phyloP scores from a whole-genome alignment of 2,329 filamentous ascomycete genomes.

The Epichloe typhina region DNA sequence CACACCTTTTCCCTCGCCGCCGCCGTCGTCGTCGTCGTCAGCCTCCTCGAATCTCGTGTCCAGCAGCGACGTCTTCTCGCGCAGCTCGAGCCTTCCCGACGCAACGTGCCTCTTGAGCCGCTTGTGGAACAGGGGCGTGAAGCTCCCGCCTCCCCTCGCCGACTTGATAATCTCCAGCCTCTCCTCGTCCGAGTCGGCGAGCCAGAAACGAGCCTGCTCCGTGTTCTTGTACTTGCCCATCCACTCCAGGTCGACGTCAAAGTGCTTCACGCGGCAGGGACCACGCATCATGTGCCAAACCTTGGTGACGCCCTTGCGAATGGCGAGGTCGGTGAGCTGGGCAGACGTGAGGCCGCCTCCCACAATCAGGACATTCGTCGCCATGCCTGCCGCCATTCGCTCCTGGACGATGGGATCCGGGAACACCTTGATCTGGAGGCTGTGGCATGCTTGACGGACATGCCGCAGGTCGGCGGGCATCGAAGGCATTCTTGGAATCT shows the following conservation, averaged over 20 bases:
- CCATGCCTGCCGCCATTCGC: conserved; percentile 34
- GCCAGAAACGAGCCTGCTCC: conserved; percentile 66
- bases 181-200: conserved; percentile 57
- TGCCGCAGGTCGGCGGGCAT: conserved; percentile 11
- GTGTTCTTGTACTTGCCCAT: conserved; percentile 72
- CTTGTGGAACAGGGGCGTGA: conserved; percentile 56
- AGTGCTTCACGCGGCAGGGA: conserved; percentile 51
- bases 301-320: conserved; percentile 50
- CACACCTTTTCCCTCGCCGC: conserved; percentile 6
- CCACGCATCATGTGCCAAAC: conserved; percentile 60
- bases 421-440: conserved; percentile 47
- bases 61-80: conserved; percentile 42
- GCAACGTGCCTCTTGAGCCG: conserved; percentile 48
- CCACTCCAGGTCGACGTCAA: conserved; percentile 66
- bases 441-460: conserved; percentile 43
- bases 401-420: conserved; percentile 37
- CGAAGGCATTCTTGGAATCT: conserved; percentile 27
- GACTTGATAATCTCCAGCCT: conserved; percentile 50
- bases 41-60: conserved; percentile 35
- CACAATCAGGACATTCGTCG: conserved; percentile 56
- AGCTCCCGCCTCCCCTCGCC: conserved; percentile 63
- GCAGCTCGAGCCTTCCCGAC: conserved; percentile 37
- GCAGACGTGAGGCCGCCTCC: conserved; percentile 67
- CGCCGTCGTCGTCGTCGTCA: conserved; percentile 12
- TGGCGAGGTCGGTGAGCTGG: conserved; percentile 54